Percentiles rank a stretch among this genome's conserved stretches.
Evolutionary conservation across 352 stramenopile species (phyloP).

Genomic region (Phytophthora capsici): DNA sequence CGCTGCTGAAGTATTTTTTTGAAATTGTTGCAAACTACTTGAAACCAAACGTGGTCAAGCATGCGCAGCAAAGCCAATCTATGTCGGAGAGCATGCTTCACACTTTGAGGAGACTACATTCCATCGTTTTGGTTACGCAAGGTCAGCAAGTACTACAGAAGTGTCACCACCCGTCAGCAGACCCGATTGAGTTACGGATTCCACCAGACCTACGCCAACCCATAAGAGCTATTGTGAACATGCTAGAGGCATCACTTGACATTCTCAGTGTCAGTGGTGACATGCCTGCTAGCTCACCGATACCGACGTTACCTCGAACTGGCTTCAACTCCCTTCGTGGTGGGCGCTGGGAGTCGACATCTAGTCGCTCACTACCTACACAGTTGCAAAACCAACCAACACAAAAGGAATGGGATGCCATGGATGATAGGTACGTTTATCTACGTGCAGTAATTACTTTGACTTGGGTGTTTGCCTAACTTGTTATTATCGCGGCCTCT

Average conservation of each 20-base stretch:
- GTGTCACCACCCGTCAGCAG: conserved; percentile 62
- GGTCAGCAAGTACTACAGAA: conserved; percentile 36
- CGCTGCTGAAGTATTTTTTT: conserved; percentile 57
- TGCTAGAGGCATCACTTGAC: conserved; percentile 42
- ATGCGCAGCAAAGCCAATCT: conserved; percentile 39
- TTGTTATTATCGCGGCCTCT: conserved; percentile 7
- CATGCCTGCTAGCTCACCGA: conserved; percentile 1
- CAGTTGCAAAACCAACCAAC: conserved; percentile 17
- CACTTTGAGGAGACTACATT: conserved; percentile 56
- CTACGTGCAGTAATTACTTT: background rate
- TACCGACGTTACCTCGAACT: conserved; percentile 14
- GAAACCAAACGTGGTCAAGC: conserved; percentile 47
- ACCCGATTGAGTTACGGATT: conserved; percentile 62
- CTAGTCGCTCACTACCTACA: conserved; percentile 4
- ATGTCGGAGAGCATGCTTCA: conserved; percentile 45
- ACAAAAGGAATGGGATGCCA: conserved; percentile 40
- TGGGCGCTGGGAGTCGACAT: conserved; percentile 29
- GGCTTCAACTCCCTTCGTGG: conserved; percentile 23
- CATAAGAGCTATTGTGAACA: conserved; percentile 60
- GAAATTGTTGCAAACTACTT: conserved; percentile 56
- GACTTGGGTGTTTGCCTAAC: conserved; percentile 1
- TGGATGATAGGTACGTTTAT: conserved; percentile 49
- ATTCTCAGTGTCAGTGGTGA: conserved; percentile 19
- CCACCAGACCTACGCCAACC: conserved; percentile 62
- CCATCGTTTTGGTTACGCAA: conserved; percentile 77